Conservation (phyloP, 768 basidiomycete species). For the Suillus sp. region DNA sequence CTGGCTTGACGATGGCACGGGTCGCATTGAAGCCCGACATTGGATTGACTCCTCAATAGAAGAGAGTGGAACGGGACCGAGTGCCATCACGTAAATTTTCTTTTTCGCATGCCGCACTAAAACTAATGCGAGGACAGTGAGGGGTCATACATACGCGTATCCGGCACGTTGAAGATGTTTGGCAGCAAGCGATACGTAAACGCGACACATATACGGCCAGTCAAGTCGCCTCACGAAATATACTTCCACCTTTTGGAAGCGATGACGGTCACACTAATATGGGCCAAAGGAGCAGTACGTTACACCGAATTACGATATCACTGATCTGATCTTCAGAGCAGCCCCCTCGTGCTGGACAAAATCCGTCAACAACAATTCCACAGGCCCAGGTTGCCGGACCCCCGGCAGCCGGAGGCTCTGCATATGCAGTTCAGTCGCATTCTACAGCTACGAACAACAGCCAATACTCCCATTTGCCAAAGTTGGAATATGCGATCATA, state of each 20-base stretch:
- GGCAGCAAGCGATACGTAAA: conserved; percentile 82
- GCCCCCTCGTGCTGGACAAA: conserved; percentile 38
- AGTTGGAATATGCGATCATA: conserved; percentile 64
- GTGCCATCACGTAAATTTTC: background rate
- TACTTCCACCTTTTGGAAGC: conserved; percentile 82
- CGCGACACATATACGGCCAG: conserved; percentile 67
- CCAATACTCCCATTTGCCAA: conserved; percentile 58
- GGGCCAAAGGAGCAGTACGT: conserved; percentile 69
- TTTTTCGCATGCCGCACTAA: background rate
- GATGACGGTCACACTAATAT: conserved; percentile 64
- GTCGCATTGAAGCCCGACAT: conserved; percentile 71
- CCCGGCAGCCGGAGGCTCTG: conserved; percentile 32
- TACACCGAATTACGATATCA: background rate
- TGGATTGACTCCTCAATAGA: conserved; percentile 75
- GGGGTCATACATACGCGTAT: conserved; percentile 76
- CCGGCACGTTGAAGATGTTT: conserved; percentile 82
- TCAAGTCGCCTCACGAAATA: conserved; percentile 73
- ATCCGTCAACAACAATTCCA: conserved; percentile 17
- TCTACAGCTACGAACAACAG: conserved; percentile 34
- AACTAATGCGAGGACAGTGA: conserved; percentile 47
- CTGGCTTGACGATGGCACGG: conserved; percentile 85
- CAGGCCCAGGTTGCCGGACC: conserved; percentile 8
- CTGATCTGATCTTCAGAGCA: conserved; percentile 17
- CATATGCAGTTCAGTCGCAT: conserved; percentile 43
- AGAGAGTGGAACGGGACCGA: conserved; percentile 31